Base-by-base conservation (phyloP, 345 rosid species). In the Salix brachista region DNA sequence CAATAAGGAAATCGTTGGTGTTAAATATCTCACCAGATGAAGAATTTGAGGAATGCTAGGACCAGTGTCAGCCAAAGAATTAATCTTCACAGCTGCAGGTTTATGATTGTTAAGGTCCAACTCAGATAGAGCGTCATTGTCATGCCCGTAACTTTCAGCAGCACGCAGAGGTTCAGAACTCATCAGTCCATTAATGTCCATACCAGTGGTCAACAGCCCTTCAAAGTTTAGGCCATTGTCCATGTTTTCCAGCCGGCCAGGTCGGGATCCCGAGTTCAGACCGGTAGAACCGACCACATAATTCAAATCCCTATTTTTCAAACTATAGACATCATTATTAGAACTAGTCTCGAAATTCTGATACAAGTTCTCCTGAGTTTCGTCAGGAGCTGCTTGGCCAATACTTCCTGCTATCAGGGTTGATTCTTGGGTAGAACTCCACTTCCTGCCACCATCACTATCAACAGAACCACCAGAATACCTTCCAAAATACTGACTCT, bases 41-140 rank as follows among this genome's bases (percentile, higher is more conserved):
- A 96, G 93, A 88, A 93, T 88, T 88, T 96, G 98, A 72, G 98
- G 97, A 83, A 96, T 91, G 89, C 99, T 93, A 81, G 98, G 95
- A 41, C 90, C 94, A 67, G 88, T 75, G 72, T 92, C 97, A 46
- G 83, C 75, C 70, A 78, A 77, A 41, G 90, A 76, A 84, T 80
- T 87, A 68, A 84, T 84, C 88, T 88, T 91, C 76, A 88, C 69
- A 70, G 87, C 80, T 30, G 91, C 68, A 72, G 85, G 84, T 70
- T 85, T 90, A 69, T 84, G 83, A 74, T 81, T 84, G 78, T 78
- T 78, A 79, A 86, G 84, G 78, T 87, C 88, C 80, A 88, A 73
- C 23, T 84, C 89, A 67, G 84, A 67, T 26, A 85, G 78, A 71
- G 67, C 79, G 75, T 87, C 89, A 83, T 52, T 79, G 48, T 82